Evolutionary conservation across 2,329 filamentous ascomycete species (phyloP).

Genomic region (Aspergillus persii): DNA sequence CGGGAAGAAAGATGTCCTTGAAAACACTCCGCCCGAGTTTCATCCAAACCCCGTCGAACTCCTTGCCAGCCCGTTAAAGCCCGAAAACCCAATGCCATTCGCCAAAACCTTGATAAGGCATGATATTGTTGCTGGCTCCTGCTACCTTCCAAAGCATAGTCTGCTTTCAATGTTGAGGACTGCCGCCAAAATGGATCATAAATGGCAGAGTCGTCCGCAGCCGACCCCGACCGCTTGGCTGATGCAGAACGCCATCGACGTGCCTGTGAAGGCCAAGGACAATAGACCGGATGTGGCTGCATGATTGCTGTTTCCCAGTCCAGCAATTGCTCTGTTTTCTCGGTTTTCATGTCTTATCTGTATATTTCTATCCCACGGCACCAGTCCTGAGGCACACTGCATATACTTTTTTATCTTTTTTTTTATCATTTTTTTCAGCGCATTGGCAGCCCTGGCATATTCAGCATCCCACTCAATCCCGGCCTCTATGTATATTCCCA

Average conservation of each 20-base stretch:
- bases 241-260: conserved; percentile 32
- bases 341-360: not conserved
- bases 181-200: conserved; percentile 32
- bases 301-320: too few species aligned
- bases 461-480: not conserved
- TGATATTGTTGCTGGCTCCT: conserved; percentile 27
- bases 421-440: not conserved
- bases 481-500: not conserved
- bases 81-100: conserved; percentile 7
- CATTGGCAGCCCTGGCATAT: not conserved
- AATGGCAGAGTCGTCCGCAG: conserved; percentile 28
- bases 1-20: conserved; percentile 11
- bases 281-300: too few species aligned
- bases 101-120: conserved; percentile 26
- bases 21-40: conserved; percentile 26
- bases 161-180: conserved; percentile 36
- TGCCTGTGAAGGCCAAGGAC: conserved; percentile 22
- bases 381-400: not conserved
- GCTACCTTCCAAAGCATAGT: conserved; percentile 21
- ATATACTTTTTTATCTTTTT: not conserved
- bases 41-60: conserved; percentile 22
- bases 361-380: not conserved
- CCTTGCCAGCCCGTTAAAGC: too few species aligned
- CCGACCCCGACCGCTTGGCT: conserved; percentile 29
- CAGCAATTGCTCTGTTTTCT: too few species aligned